Evolutionary conservation across 352 stramenopile species (phyloP), one percentile per base, ranked within the genome.

Genomic region (Phytophthora kernoviae): DNA sequence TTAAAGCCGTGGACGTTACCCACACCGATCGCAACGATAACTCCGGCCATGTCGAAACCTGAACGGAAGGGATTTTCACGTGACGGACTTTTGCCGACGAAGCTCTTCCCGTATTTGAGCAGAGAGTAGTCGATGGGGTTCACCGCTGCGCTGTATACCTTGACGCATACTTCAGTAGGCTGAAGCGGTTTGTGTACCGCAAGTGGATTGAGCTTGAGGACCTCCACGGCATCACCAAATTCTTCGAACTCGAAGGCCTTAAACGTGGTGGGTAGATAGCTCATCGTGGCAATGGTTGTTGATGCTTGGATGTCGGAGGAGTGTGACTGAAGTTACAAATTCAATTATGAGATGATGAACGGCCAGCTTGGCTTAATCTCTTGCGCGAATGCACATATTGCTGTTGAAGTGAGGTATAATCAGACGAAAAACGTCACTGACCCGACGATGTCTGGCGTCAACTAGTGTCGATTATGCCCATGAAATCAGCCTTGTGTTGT

Each of bases 81-180:
- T 10, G 52, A 37, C 15, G 52, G 34, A 8, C 8, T 5, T 10
- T 40, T 46, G 14, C 37, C 57, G 5, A 52, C 24, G 26, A 54
- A 57, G 32, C 11, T 8, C 21, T 45, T 21, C 1, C 50, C 53
- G 22, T 65, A 68, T 48, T 49, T 36, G 18, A 73, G 51, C 20
- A 72, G 43, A 46, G 74, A 75, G 47, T 67, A 73, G 58, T 78
- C 69, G 20, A 64, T 24, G 4, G 65, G 69, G 52, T 77, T 77
- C 6, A 77, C 17, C 12, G 46, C 52, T 2, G 67, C 62, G 27
- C 53, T 69, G 24, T 41, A 11, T 0, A 72, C 32, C 14, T 72
- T 68, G 20, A 75, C 39, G 1, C 53, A 46, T 5, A 72, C 45
- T 2, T 69, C 32, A 4, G 54, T 61, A 20, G 52, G 53, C 24